These are phyloP conservation scores for Carex scoparia DNA, from an alignment of 176 grass and related monocot genomes.

Conservation along the genomic window DNA sequence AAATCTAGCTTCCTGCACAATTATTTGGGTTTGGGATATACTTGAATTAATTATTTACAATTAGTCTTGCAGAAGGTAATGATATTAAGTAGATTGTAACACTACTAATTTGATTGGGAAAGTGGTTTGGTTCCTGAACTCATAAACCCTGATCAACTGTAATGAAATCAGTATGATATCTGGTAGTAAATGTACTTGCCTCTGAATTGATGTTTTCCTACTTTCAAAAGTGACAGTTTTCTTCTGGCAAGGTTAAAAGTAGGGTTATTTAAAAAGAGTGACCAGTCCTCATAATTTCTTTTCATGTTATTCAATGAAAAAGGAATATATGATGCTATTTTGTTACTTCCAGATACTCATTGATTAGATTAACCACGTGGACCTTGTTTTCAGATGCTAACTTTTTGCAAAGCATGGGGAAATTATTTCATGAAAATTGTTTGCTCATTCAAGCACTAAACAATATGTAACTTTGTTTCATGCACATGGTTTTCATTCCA, in stretches of 20 bases:
- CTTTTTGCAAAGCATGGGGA: background rate
- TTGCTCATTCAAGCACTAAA: background rate
- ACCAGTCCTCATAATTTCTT: background rate
- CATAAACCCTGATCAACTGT: constrained; percentile 7
- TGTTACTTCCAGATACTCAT: background rate
- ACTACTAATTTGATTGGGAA: background rate
- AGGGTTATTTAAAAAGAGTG: background rate
- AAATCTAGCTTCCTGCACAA: background rate
- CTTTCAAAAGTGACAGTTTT: constrained; percentile 11
- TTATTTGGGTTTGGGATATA: background rate
- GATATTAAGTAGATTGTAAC: background rate
- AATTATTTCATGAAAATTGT: background rate
- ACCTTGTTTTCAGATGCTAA: background rate
- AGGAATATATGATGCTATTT: background rate
- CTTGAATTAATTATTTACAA: background rate
- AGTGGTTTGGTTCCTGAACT: background rate
- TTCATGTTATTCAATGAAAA: background rate
- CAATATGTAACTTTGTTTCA: too few species aligned
- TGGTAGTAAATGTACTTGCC: background rate
- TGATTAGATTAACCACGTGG: background rate
- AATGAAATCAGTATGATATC: background rate
- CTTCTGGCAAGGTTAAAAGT: background rate
- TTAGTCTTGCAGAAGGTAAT: background rate
- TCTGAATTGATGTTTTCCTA: constrained; percentile 2
- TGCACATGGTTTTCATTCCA: constrained; percentile 5